Base-by-base conservation (phyloP, 768 basidiomycete species). In the Rickenella mellea region DNA sequence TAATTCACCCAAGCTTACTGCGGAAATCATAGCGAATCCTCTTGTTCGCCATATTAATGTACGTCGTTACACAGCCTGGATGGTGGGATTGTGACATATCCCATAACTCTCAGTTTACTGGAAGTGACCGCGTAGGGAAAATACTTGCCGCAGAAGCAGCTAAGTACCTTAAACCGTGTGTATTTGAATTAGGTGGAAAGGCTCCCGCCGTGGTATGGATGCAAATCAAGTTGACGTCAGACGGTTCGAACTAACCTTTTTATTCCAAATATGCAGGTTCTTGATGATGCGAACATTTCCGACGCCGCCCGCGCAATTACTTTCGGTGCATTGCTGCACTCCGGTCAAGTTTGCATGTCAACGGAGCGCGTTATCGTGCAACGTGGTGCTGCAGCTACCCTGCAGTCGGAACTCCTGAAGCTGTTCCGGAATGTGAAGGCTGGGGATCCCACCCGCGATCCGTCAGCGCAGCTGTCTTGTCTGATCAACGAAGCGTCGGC, bases 301-400 rank as follows among this genome's bases (percentile, higher is more conserved):
- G 61, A 71, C 30, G 78, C 78, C 0, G 74, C 79, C 0, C 69
- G 70, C 42, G 66, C 63, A 2, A 69, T 76, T 36, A 63, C 63
- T 0, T 63, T 49, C 25, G 68, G 68, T 14, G 64, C 73, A 3
- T 60, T 74, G 51, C 40, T 64, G 0, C 60, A 71, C 51, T 72
- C 70, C 11, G 74, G 76, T 1, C 74, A 77, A 56, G 63, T 76
- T 32, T 78, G 75, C 58, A 74, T 78, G 71, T 73, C 74, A 1
- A 70, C 73, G 6, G 73, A 74, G 49, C 69, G 75, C 7, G 68
- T 76, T n/a, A 71, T 78, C 32, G 69, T 68, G 22, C 71, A 74
- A 47, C 56, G 64, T 14, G 59, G 54, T 6, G 57, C 66, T 9
- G 62, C 68, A 6, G 55, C 64, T 1, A 42, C 43, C 1, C 61